Conservation (phyloP, 139 green algal species). For the Pseudopediastrum boryanum region DNA sequence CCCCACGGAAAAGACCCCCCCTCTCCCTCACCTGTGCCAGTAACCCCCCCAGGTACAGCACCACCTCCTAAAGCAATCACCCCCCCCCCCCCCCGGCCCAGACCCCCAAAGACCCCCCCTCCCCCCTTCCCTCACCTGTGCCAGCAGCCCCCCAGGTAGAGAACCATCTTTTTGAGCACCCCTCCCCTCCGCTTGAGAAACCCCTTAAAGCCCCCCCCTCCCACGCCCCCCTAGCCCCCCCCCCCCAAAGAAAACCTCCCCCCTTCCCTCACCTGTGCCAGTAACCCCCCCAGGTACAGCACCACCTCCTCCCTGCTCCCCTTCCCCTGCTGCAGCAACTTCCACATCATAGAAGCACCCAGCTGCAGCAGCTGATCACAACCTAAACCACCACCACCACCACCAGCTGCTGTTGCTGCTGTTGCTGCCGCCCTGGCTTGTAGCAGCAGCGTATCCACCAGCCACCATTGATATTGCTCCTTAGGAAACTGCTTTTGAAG, state of each 20-base stretch:
- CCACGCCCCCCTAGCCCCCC: no score
- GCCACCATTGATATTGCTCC: conserved; percentile 75
- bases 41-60: conserved; percentile 71
- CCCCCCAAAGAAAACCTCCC: no score
- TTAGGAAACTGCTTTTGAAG: conserved; percentile 59
- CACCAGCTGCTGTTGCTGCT: not conserved
- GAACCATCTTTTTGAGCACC: conserved; percentile 38
- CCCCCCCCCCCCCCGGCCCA: no score
- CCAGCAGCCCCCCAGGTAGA: conserved; percentile 63
- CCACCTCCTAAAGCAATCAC: no score
- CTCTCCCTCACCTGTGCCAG: conserved; percentile 44
- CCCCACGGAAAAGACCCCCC: no score
- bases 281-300: conserved; percentile 67
- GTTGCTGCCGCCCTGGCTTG: conserved; percentile 46
- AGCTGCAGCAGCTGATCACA: conserved; percentile 69
- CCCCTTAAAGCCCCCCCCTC: no score
- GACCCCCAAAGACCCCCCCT: no score
- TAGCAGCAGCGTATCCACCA: conserved; percentile 57
- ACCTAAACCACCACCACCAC: conserved; percentile 20
- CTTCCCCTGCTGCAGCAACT: conserved; percentile 35
- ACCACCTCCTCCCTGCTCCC: conserved; percentile 64
- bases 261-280: conserved; percentile 45
- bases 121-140: conserved; percentile 42
- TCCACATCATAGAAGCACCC: conserved; percentile 64
- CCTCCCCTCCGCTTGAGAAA: not conserved